These are phyloP conservation scores for Teratosphaeriaceae sp. DNA, from an alignment of 2,329 filamentous ascomycete species.

Conservation along the genomic window DNA sequence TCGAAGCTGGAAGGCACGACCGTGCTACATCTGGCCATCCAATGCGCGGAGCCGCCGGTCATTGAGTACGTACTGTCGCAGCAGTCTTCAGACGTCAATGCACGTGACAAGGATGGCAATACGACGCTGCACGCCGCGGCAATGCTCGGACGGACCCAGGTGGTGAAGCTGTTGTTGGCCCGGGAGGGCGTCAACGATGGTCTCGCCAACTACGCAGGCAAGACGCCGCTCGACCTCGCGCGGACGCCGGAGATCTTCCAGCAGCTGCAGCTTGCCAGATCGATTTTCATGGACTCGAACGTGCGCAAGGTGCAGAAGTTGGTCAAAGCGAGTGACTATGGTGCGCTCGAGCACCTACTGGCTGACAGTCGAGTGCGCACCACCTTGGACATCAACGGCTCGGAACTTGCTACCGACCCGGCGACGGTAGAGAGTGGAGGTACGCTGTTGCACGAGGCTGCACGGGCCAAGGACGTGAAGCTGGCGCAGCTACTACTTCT, in stretches of 20 bases:
- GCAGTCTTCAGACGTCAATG: conserved; percentile 64
- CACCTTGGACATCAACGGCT: conserved; percentile 84
- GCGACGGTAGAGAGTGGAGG: conserved; percentile 76
- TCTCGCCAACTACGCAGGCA: conserved; percentile 74
- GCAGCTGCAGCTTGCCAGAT: conserved; percentile 81
- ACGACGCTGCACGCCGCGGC: conserved; percentile 87
- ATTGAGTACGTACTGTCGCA: conserved; percentile 88
- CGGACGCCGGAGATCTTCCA: conserved; percentile 94
- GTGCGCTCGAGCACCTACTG: conserved; percentile 68
- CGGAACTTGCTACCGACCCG: conserved; percentile 78
- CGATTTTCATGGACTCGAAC: conserved; percentile 81
- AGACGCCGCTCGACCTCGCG: conserved; percentile 79
- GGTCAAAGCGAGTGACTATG: conserved; percentile 67
- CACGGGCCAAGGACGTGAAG: conserved; percentile 76
- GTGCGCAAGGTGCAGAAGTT: conserved; percentile 77
- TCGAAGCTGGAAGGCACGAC: conserved; percentile 69
- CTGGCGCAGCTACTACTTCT: conserved; percentile 86
- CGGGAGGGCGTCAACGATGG: conserved; percentile 83
- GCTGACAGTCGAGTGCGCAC: conserved; percentile 81
- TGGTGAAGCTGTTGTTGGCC: conserved; percentile 79
- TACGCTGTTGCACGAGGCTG: conserved; percentile 87
- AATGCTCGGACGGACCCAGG: conserved; percentile 67
- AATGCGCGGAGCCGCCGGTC: conserved; percentile 87
- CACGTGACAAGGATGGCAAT: conserved; percentile 87
- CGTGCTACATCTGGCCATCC: conserved; percentile 82